Evolutionary conservation across 106 monocot species (phyloP).

Genomic region (Dactylorhiza incarnata): DNA sequence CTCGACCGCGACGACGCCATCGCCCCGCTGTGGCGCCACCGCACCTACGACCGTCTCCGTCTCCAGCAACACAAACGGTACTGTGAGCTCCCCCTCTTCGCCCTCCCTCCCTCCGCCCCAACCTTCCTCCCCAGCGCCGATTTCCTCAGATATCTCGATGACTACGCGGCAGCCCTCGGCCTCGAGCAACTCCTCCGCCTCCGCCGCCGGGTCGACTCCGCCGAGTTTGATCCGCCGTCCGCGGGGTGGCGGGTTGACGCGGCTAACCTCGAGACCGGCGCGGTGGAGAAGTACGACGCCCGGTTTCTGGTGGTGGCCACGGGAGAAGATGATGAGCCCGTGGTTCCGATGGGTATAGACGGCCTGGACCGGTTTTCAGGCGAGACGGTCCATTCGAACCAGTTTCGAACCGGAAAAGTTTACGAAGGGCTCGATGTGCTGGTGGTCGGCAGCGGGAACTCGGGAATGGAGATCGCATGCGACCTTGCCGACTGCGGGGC

Average conservation of each 20-base stretch:
- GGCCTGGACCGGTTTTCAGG: constrained; percentile 25
- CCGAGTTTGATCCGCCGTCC: constrained; percentile 9
- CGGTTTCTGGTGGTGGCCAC: constrained; percentile 14
- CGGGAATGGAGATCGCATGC: constrained; percentile 54
- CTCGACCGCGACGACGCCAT: constrained; percentile 35
- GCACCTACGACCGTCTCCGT: constrained; percentile 29
- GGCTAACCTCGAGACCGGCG: neutral
- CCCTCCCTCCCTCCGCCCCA: constrained; percentile 14
- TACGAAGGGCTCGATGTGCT: constrained; percentile 32
- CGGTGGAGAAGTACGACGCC: neutral
- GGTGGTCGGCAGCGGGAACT: constrained; percentile 49
- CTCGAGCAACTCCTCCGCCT: constrained; percentile 11
- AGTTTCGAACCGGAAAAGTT: constrained; percentile 21
- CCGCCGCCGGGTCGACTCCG: constrained; percentile 22
- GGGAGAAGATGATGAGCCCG: constrained; percentile 9
- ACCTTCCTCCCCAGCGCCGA: constrained; percentile 27
- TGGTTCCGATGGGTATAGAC: neutral
- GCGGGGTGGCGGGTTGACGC: neutral
- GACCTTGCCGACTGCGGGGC: constrained; percentile 34
- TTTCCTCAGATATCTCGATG: constrained; percentile 37
- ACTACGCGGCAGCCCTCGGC: constrained; percentile 16
- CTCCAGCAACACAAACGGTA: constrained; percentile 31
- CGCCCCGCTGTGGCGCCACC: constrained; percentile 33
- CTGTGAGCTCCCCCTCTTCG: constrained; percentile 10
- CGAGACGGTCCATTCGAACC: constrained; percentile 30